phyloP scores from a whole-genome alignment of 257 asterid genomes.

The Solanum etuberosum region DNA sequence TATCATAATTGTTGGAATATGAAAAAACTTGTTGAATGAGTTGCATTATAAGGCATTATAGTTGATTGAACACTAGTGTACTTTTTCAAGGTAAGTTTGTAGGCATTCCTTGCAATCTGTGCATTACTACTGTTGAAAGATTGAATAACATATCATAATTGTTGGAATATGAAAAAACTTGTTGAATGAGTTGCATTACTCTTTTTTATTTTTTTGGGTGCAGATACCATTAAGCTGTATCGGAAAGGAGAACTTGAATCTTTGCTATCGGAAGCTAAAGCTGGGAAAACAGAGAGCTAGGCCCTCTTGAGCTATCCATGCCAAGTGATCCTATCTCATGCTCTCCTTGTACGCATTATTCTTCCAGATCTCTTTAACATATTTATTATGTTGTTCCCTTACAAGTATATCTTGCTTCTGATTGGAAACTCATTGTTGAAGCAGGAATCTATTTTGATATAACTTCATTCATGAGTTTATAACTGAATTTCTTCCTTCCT shows the following conservation, averaged over 20 bases:
- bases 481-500: not conserved
- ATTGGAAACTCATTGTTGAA: not conserved
- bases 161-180: not conserved
- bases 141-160: not conserved
- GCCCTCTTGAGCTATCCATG: not conserved
- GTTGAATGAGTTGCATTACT: not conserved
- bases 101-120: not conserved
- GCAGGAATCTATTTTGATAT: not conserved
- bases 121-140: not conserved
- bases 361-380: not conserved
- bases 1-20: no score
- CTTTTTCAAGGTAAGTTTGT: not conserved
- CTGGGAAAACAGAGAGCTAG: slow-evolving; percentile 26
- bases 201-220: slow-evolving; percentile 2
- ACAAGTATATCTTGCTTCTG: not conserved
- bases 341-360: not conserved
- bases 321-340: not conserved
- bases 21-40: no score
- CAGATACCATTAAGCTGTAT: slow-evolving; percentile 59
- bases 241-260: slow-evolving; percentile 55
- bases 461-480: not conserved
- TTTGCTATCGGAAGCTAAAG: slow-evolving; percentile 45
- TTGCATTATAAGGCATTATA: not conserved
- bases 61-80: not conserved
- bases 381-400: not conserved